Evolutionary conservation across 1,284 basidiomycete genomes (phyloP), one percentile per base, ranked within the genome.

Genomic region (Cryptococcus deneoformans): DNA sequence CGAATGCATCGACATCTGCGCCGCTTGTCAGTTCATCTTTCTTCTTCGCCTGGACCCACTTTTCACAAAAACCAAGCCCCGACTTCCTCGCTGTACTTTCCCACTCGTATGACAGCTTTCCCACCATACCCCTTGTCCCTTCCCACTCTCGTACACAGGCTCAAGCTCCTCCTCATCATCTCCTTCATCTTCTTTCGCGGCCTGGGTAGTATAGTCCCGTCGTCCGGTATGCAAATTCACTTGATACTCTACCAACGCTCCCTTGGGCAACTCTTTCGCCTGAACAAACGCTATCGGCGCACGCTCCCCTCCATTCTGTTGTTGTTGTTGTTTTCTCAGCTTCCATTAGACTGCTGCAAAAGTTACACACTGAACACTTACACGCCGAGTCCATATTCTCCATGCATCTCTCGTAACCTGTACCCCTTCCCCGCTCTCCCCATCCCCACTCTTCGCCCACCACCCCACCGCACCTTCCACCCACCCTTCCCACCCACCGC

Each of bases 201-300:
- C 29, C 29, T 29, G 49, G 45, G 6, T 47, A 12, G 60, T 65
- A 36, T 61, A 57, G n/a, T 64, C 63, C 6, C 46, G 46, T 29
- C 71, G 61, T 11, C 76, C 77, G 1, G 77, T 78, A 55, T 79
- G 75, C 20, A 72, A 57, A 24, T 77, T 74, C 14, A 79, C 70
- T 65, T 82, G 81, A 67, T 78, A 81, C 65, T 83, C 82, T 12
- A 82, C 72, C 45, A 77, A 62, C 2, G 91, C 92, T 51, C 81
- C 83, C 66, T 87, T 89, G 0, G 93, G 93, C 10, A 97, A 79
- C 49, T 84, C 82, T 46, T 84, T 82, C 0, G 92, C 86, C 8
- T 82, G 83, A 0, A 87, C 76, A 65, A 89, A 88, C 7, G 92
- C 69, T 0, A 84, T 82, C 3, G 88, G 86, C 1, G 68, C 62